A percentile compares a stretch with the other conserved stretches of the same genome.
Conservation (phyloP, 2,329 filamentous ascomycete genomes). For the Clonostachys sp. region DNA sequence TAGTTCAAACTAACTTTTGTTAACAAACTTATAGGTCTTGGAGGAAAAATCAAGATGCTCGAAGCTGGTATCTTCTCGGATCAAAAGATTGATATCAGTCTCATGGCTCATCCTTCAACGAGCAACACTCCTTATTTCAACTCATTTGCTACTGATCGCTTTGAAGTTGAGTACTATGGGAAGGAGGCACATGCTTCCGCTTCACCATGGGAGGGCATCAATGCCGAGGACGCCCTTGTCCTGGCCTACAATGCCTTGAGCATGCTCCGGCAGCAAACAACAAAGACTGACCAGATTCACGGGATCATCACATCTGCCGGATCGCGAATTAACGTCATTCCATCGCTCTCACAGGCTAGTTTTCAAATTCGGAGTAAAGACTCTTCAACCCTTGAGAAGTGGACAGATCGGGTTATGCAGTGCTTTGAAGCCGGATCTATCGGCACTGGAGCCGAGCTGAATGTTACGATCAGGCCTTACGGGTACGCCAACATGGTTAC, state of each 20-base stretch:
- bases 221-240: slow-evolving; percentile 44
- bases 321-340: slow-evolving; percentile 16
- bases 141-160: slow-evolving; percentile 5
- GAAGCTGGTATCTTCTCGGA: slow-evolving; percentile 14
- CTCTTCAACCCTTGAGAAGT: slow-evolving; percentile 10
- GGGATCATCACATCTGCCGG: slow-evolving; percentile 37
- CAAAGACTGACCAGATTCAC: slow-evolving; percentile 42
- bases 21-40: slow-evolving; percentile 16
- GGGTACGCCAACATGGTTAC: slow-evolving; percentile 23
- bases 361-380: slow-evolving; percentile 50
- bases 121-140: slow-evolving; percentile 5
- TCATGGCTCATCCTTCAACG: slow-evolving; percentile 2
- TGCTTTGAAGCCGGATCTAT: slow-evolving; percentile 19
- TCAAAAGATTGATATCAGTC: slow-evolving; percentile 12
- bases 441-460: slow-evolving; percentile 23
- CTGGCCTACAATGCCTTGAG: slow-evolving; percentile 31
- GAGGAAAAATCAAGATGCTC: slow-evolving; percentile 36
- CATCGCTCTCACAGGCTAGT: slow-evolving; percentile 50
- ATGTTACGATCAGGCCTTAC: slow-evolving; percentile 22
- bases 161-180: slow-evolving; percentile 27
- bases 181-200: slow-evolving; percentile 39
- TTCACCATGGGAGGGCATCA: slow-evolving; percentile 43
- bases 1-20: background rate
- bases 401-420: slow-evolving; percentile 11
- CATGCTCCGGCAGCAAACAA: slow-evolving; percentile 43